Percentiles rank a stretch among this genome's conserved stretches.
Evolutionary conservation across 176 grass and related monocot genomes (phyloP).

Genomic region (Oryza coarctata): DNA sequence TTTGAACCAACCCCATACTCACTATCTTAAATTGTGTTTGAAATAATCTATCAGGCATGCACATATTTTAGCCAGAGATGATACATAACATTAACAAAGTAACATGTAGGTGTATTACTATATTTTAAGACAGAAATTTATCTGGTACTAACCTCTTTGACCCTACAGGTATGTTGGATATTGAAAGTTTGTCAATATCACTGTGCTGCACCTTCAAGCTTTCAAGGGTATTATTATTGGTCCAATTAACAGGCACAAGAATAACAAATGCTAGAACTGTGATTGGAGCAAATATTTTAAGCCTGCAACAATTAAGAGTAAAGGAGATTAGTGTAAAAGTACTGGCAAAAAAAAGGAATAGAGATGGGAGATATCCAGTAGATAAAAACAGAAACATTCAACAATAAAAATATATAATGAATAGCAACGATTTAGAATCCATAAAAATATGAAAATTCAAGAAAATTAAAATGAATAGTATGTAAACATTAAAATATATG

Average conservation of each 20-base stretch:
- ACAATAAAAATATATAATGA: too few species aligned
- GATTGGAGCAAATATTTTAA: slow-evolving; percentile 97
- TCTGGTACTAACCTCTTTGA: slow-evolving; percentile 64
- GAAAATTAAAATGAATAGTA: slow-evolving; percentile 3
- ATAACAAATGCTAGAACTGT: slow-evolving; percentile 74
- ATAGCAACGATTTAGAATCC: slow-evolving; percentile 12
- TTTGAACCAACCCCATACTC: slow-evolving; percentile 4
- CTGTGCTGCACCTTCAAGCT: slow-evolving; percentile 45
- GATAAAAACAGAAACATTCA: slow-evolving; percentile 20
- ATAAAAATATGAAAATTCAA: background rate
- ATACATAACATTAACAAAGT: slow-evolving; percentile 2
- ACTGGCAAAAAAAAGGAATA: slow-evolving; percentile 23
- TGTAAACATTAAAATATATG: background rate
- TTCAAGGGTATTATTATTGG: slow-evolving; percentile 63
- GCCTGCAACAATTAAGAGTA: slow-evolving; percentile 45
- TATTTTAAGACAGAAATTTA: slow-evolving; percentile 1
- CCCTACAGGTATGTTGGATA: slow-evolving; percentile 85
- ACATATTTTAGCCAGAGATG: background rate
- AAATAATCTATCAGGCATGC: background rate
- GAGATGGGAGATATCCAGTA: background rate
- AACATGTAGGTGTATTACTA: background rate
- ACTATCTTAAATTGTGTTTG: background rate
- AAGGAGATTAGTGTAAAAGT: slow-evolving; percentile 14
- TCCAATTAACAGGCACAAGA: slow-evolving; percentile 97
- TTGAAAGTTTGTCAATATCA: slow-evolving; percentile 83